Evolutionary conservation across 2,329 filamentous ascomycete species (phyloP), one percentile per base, ranked within the genome.

Genomic region (Didymella glomerata): DNA sequence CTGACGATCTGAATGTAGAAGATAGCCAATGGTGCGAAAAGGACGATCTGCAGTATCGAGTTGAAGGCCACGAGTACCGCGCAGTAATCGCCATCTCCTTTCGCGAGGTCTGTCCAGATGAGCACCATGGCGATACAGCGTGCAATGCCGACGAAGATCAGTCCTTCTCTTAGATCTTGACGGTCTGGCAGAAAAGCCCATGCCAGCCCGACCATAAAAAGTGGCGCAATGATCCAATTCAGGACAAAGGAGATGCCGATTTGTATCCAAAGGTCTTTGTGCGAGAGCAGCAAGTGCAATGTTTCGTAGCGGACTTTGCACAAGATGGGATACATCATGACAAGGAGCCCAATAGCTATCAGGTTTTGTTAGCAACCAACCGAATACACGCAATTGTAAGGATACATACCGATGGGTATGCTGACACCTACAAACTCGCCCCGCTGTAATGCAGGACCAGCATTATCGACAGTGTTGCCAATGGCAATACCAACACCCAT

Each of bases 311-410:
- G 86, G 6, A 96, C 90, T 75, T 95, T 95, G 83, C 91, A 96
- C 0, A 96, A 81, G 60, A 96, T 96, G 0, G 92, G 93, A 71
- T 95, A 96, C 91, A 96, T 96, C 92, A 96, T 96, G 41, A 96
- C 88, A 1, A 96, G 82, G 0, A 96, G 79, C 0, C 92, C 92
- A 47, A 96, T 80, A 0, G 92, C 91, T 91, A 60, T 56, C 49
- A 16, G 2, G 16, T 18, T 8, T 13, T 7, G 36, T 58, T 11
- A 40, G 22, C 8, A 32, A 58, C 41, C 52, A 57, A 20, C 4
- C 13, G 22, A 40, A 8, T 4, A 3, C 3, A 11, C 2, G 22
- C 10, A 34, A 22, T 13, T 20, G 22, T 4, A 14, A 27, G 30
- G 45, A 36, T 13, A 75, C 80, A 50, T 74, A 86, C 86, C 86